Evolutionary conservation across 2,329 filamentous ascomycete genomes (phyloP).

Genomic region (Epichloe uncinata): DNA sequence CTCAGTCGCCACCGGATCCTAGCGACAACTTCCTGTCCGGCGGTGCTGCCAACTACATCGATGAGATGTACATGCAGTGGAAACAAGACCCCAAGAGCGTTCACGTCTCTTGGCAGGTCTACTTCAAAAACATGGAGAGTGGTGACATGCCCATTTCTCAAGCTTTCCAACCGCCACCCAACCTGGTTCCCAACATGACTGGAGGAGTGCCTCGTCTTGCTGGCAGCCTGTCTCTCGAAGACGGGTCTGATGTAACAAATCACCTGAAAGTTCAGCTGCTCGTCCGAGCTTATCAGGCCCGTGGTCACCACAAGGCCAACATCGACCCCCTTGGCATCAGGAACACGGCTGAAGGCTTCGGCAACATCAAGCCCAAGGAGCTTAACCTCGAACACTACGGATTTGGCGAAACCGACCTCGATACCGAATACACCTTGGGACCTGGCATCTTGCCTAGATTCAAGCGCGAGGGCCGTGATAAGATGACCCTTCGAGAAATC

Average conservation of each 20-base stretch:
- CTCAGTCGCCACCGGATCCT: slow-evolving; percentile 51
- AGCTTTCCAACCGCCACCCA: slow-evolving; percentile 92
- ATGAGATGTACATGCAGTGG: slow-evolving; percentile 99
- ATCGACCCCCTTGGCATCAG: slow-evolving; percentile 97
- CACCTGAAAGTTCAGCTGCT: slow-evolving; percentile 97
- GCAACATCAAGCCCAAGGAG: slow-evolving; percentile 82
- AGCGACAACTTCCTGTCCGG: slow-evolving; percentile 95
- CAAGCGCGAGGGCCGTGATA: slow-evolving; percentile 74
- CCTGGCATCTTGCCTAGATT: slow-evolving; percentile 93
- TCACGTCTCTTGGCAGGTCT: slow-evolving; percentile 96
- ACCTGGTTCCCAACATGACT: slow-evolving; percentile 69
- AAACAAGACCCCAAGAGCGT: slow-evolving; percentile 86
- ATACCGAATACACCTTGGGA: slow-evolving; percentile 81
- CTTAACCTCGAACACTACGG: slow-evolving; percentile 86
- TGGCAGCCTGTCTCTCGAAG: slow-evolving; percentile 52
- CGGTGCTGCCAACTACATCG: slow-evolving; percentile 96
- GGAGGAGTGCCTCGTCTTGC: slow-evolving; percentile 64
- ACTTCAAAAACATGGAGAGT: slow-evolving; percentile 98
- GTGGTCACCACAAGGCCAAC: slow-evolving; percentile 95
- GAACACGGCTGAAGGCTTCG: slow-evolving; percentile 59
- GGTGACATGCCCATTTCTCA: slow-evolving; percentile 96
- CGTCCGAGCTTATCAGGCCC: slow-evolving; percentile 93
- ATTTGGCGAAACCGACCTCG: slow-evolving; percentile 87
- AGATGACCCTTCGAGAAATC: slow-evolving; percentile 95
- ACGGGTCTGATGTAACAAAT: slow-evolving; percentile 77